Base-by-base conservation (phyloP, 164 flowering plant genomes). In the Umbellularia californica region DNA sequence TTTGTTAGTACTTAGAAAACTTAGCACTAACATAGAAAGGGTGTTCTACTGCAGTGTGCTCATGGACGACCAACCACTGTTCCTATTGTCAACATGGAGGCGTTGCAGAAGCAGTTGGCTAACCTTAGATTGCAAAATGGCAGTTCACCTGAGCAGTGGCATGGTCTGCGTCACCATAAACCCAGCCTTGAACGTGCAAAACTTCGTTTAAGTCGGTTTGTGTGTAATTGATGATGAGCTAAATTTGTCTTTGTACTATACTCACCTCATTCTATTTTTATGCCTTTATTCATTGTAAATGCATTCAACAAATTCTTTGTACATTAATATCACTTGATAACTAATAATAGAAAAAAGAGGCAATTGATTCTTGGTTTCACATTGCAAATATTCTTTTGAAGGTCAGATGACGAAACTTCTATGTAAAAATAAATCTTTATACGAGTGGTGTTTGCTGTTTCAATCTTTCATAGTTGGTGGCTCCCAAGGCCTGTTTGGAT, bases 21-120 rank as follows among this genome's bases (percentile, higher is more conserved):
- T 55, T 55, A 2, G 60, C n/a, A 17, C 60, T 75, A 23, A 72
- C 66, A 51, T 23, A 33, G 12, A 55, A 11, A 33, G 28, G 22
- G 47, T 11, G 7, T 47, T 78, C 28, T 67, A 30, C 24, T 86
- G 82, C 83, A 94, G 99, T 96, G 99, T 85, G 99, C 99, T 80
- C 99, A 94, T 83, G 99, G 99, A 68, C 86, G 99, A 25, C 99
- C 99, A 9, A 96, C 98, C 2, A 94, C 94, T 41, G 94, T 81
- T 19, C 98, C 99, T 15, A 82, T 96, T 11, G 93, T 96, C 70
- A 85, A 89, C 83, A 78, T 96, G 87, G 87, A 80, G 68, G 88
- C 87, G 30, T 80, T 96, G 86, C 99, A 88, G 76, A 84, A 83
- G 79, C 90, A 88, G 85, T 84, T 93, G 70, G 79, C 83, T 0